These are phyloP conservation scores for Thraustotheca clavata DNA, from an alignment of 352 stramenopile species.

Conservation along the genomic window DNA sequence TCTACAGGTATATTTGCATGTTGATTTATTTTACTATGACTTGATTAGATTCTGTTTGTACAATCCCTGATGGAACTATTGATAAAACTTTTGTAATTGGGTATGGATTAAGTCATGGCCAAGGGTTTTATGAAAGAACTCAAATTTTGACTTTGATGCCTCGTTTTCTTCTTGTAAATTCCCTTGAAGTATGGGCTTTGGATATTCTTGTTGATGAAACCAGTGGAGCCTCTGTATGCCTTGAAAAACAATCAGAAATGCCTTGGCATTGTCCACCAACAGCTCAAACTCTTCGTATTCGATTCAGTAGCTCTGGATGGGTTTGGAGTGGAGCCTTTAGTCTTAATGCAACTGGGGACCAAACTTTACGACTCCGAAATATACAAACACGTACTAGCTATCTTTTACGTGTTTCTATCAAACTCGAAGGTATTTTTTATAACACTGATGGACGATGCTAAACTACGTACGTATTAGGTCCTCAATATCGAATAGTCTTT, in stretches of 20 bases:
- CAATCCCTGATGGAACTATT: neutral
- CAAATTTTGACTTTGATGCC: conserved; percentile 85
- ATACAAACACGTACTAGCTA: conserved; percentile 72
- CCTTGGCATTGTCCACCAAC: conserved; percentile 16
- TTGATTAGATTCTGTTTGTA: neutral
- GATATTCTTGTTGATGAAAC: conserved; percentile 16
- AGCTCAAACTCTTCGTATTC: conserved; percentile 12
- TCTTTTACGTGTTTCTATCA: conserved; percentile 66
- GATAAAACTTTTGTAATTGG: conserved; percentile 30
- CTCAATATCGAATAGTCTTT: conserved; percentile 22
- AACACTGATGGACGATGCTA: conserved; percentile 37
- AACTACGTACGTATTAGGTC: conserved; percentile 1
- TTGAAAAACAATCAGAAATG: neutral
- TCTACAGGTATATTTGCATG: neutral
- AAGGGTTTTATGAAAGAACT: conserved; percentile 70
- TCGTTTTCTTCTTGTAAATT: conserved; percentile 79
- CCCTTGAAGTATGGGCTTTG: conserved; percentile 28
- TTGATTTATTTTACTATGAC: neutral
- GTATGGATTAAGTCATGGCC: conserved; percentile 67
- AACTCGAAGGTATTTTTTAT: conserved; percentile 67
- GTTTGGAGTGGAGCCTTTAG: conserved; percentile 74
- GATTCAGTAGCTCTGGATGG: conserved; percentile 8
- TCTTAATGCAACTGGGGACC: conserved; percentile 66
- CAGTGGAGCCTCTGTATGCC: neutral
- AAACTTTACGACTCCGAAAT: conserved; percentile 73